phyloP scores from a whole-genome alignment of 345 rosid genomes.

The Arabidopsis arenosa region DNA sequence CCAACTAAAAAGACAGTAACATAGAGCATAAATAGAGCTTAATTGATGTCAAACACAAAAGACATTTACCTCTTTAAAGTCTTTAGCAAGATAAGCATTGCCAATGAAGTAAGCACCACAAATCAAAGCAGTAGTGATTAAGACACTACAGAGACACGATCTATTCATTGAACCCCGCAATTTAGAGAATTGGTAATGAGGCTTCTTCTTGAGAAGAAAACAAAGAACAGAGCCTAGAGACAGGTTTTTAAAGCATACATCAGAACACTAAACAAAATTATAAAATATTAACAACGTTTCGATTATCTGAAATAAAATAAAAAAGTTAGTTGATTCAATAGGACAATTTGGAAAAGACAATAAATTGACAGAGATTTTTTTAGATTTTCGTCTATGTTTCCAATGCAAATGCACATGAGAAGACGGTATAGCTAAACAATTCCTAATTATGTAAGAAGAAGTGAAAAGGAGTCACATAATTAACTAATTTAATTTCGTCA shows the following conservation, averaged over 20 bases:
- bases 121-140: constrained; percentile 54
- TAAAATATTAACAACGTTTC: not conserved
- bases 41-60: not conserved
- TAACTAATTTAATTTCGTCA: not conserved
- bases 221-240: constrained; percentile 12
- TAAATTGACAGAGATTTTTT: not conserved
- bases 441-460: not conserved
- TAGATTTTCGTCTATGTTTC: not conserved
- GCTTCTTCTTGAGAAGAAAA: not conserved
- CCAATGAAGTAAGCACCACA: constrained; percentile 68
- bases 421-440: not conserved
- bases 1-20: not conserved
- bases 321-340: not conserved
- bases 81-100: constrained; percentile 50
- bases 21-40: no score
- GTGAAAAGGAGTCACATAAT: no score
- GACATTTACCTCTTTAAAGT: constrained; percentile 64
- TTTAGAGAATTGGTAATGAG: not conserved
- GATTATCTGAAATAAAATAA: not conserved
- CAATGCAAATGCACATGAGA: not conserved
- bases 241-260: not conserved
- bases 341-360: constrained; percentile 3
- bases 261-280: not conserved
- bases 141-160: constrained; percentile 61
- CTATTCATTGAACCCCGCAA: constrained; percentile 56